Evolutionary conservation across 2,329 filamentous ascomycete species (phyloP).

Genomic region (Ophiocordyceps polyrhachis-furcata): DNA sequence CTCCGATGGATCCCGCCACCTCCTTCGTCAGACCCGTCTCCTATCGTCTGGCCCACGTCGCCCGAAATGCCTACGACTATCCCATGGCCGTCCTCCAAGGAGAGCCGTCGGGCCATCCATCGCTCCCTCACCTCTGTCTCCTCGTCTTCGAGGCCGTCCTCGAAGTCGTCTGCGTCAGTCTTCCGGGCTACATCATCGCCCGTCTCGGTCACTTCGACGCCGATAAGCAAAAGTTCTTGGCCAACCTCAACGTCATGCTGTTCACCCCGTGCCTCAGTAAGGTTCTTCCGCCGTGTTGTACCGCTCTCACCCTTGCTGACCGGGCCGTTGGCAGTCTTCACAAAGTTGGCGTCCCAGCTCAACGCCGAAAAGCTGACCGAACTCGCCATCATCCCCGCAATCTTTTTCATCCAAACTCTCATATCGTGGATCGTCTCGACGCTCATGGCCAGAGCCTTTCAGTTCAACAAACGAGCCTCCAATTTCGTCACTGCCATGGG

Average conservation of each 20-base stretch:
- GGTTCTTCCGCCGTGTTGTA: conserved; percentile 11
- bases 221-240: conserved; percentile 89
- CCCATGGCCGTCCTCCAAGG: conserved; percentile 22
- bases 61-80: conserved; percentile 20
- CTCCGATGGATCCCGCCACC: conserved; percentile 17
- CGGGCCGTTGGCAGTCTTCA: conserved; percentile 53
- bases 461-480: conserved; percentile 65
- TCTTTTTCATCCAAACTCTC: conserved; percentile 74
- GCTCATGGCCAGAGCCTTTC: conserved; percentile 52
- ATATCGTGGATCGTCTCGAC: conserved; percentile 69
- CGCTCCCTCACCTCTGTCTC: conserved; percentile 50
- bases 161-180: conserved; percentile 84
- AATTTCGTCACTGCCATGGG: conserved; percentile 98
- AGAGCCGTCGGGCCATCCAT: conserved; percentile 38
- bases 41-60: conserved; percentile 21
- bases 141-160: conserved; percentile 90
- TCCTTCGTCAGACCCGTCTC: conserved; percentile 23
- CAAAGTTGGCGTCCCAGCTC: conserved; percentile 85
- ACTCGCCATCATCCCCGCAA: conserved; percentile 83
- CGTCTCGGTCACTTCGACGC: conserved; percentile 83
- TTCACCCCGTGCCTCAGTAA: conserved; percentile 93
- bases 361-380: conserved; percentile 80
- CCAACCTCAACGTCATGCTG: conserved; percentile 87
- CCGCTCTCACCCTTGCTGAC: background rate
- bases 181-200: conserved; percentile 87